Base-by-base conservation (phyloP, 306 rosid genomes). In the Coriaria nepalensis region DNA sequence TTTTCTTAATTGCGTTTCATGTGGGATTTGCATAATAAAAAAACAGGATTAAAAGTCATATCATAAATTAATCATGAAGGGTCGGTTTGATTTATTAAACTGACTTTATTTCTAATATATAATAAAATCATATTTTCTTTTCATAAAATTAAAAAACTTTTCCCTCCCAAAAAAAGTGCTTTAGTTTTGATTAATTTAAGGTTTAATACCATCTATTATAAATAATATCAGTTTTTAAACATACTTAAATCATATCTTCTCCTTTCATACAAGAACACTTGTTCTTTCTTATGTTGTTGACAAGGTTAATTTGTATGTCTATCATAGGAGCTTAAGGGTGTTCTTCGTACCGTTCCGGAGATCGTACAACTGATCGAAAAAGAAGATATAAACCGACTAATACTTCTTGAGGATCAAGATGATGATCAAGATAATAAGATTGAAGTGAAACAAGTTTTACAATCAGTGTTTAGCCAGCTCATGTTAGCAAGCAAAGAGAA, bases 271-370 rank as follows among this genome's bases (percentile, higher is more conserved):
- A 5, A 20, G 42, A 15, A 48, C 0, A 13, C 33, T 55, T 43
- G 11, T 4, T 12, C 15, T 13, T 42, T 7, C 38, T 32, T 52
- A 12, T 52, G 29, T 3, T 52, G 29, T 3, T 20, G 3, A 20
- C 29, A 20, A 20, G 29, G 29, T 52, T 32, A 36, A 13, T 53
- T 5, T 6, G 12, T 44, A 4, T 56, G 9, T 47, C 5, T 34
- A 6, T 47, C 8, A 4, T 55, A 69, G 75, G 75, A 69, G 52
- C 59, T 69, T 11, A 64, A 59, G 42, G 70, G 44, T 10, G 52
- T 69, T 61, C 66, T 69, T 35, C 13, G 36, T 10, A 49, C 40
- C 29, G 67, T 69, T 43, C 75, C 75, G 6, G 75, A 69, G 75
- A 64, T 69, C 38, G 67, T 62, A 40, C 66, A 64, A 35, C 13